A percentile compares a stretch with the other conserved stretches of the same genome.
phyloP scores from a whole-genome alignment of 768 basidiomycete genomes.

The Lyophyllum shimeji region DNA sequence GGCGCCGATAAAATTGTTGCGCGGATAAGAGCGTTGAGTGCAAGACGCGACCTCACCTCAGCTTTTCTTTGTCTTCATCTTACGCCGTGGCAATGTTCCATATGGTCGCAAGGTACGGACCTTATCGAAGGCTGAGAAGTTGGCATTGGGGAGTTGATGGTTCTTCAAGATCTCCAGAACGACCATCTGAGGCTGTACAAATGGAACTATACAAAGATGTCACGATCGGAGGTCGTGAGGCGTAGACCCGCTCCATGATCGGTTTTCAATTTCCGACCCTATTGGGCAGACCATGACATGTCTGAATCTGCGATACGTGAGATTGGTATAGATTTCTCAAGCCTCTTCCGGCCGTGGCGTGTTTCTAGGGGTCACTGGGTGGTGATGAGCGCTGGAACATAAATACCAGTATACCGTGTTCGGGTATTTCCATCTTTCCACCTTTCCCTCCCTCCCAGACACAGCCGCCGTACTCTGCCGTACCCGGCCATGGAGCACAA shows the following conservation, averaged over 20 bases:
- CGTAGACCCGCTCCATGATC: constrained; percentile 2
- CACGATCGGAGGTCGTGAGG: constrained; percentile 9
- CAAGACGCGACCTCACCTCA: neutral
- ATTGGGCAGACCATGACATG: neutral
- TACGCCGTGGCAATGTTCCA: neutral
- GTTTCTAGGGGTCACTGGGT: constrained; percentile 7
- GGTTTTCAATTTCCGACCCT: constrained; percentile 9
- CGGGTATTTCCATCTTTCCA: neutral
- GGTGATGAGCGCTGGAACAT: constrained; percentile 2
- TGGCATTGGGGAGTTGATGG: neutral
- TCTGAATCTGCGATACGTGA: neutral
- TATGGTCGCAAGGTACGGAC: neutral
- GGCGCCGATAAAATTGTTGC: neutral
- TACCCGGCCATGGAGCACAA: constrained; percentile 26
- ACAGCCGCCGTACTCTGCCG: neutral
- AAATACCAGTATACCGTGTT: constrained; percentile 4
- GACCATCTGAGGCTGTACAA: neutral
- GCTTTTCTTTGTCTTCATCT: neutral
- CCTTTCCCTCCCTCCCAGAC: constrained; percentile 6
- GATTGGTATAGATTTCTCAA: constrained; percentile 2
- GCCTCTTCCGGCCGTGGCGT: constrained; percentile 3
- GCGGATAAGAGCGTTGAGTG: neutral
- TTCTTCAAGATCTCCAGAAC: neutral
- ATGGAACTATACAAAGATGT: neutral
- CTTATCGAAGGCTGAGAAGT: neutral